Conservation (phyloP, 2,329 filamentous ascomycete species). For the Phaeosphaeriaceae sp. region DNA sequence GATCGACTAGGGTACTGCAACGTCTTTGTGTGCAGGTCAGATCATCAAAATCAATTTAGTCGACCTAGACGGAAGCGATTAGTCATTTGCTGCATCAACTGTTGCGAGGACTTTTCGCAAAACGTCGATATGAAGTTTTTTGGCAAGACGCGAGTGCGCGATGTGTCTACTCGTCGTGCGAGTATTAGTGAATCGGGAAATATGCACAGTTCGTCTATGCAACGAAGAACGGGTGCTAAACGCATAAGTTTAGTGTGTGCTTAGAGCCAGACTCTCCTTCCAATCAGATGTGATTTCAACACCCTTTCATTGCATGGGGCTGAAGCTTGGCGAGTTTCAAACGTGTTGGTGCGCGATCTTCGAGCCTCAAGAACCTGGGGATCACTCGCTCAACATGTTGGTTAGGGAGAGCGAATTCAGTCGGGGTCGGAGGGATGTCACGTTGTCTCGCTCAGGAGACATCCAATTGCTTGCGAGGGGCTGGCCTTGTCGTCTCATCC, state of each 20-base stretch:
- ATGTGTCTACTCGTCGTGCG: too few relatives aligned
- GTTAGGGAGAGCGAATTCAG: background rate
- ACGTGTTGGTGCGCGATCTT: constrained; percentile 13
- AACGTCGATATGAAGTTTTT: too few relatives aligned
- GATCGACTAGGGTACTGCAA: constrained; percentile 27
- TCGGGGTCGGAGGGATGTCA: background rate
- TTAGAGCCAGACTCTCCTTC: constrained; percentile 12
- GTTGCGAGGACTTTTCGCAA: too few relatives aligned
- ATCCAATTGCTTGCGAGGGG: background rate
- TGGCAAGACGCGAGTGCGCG: too few relatives aligned
- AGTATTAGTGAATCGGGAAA: too few relatives aligned
- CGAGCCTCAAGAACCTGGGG: constrained; percentile 8
- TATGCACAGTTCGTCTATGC: constrained; percentile 9
- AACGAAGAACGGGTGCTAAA: constrained; percentile 37
- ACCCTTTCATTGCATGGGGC: constrained; percentile 10
- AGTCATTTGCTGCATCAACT: too few relatives aligned
- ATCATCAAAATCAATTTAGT: background rate
- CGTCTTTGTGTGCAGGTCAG: background rate
- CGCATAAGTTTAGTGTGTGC: constrained; percentile 46
- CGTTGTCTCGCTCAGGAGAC: background rate
- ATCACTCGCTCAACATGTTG: constrained; percentile 6
- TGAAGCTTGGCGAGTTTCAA: constrained; percentile 47
- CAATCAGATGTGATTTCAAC: background rate
- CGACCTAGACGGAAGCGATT: background rate
- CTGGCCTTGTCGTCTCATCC: background rate